A percentile compares a stretch with the other conserved stretches of the same genome.
Conservation (phyloP, 352 stramenopile species). For the Phytophthora europaea region DNA sequence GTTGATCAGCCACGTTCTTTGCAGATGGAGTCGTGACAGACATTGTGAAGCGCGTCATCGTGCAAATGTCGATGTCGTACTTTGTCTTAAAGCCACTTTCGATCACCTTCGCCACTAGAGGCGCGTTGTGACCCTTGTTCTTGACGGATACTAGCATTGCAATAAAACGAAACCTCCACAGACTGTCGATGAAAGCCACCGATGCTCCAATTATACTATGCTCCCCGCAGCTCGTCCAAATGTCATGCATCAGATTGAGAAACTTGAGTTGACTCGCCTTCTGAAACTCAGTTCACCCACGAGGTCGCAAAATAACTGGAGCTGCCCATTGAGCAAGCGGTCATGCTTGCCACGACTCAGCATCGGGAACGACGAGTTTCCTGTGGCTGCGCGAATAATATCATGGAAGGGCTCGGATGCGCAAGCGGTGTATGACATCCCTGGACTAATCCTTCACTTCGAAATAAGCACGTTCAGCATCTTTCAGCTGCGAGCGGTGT, state of each 20-base stretch:
- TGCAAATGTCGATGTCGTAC: background rate
- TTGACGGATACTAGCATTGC: background rate
- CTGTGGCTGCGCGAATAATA: background rate
- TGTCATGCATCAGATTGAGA: constrained; percentile 15
- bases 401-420: background rate
- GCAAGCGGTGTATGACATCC: background rate
- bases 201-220: constrained; percentile 13
- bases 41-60: background rate
- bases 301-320: constrained; percentile 12
- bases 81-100: background rate
- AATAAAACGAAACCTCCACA: constrained; percentile 4
- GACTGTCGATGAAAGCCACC: constrained; percentile 6
- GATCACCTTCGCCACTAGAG: constrained; percentile 1
- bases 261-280: constrained; percentile 1
- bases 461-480: constrained; percentile 4
- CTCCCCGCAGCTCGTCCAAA: constrained; percentile 14
- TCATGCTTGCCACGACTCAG: constrained; percentile 3
- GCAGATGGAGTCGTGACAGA: constrained; percentile 1
- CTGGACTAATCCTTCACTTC: constrained; percentile 9
- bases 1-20: constrained; percentile 2
- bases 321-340: constrained; percentile 3
- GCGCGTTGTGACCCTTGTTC: background rate
- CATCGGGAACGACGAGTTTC: background rate
- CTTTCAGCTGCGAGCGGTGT: too few relatives aligned
- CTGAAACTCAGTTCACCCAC: background rate